These are phyloP conservation scores for Wickerhamomyces sp. DNA, from an alignment of 1,139 yeast species.

Conservation along the genomic window DNA sequence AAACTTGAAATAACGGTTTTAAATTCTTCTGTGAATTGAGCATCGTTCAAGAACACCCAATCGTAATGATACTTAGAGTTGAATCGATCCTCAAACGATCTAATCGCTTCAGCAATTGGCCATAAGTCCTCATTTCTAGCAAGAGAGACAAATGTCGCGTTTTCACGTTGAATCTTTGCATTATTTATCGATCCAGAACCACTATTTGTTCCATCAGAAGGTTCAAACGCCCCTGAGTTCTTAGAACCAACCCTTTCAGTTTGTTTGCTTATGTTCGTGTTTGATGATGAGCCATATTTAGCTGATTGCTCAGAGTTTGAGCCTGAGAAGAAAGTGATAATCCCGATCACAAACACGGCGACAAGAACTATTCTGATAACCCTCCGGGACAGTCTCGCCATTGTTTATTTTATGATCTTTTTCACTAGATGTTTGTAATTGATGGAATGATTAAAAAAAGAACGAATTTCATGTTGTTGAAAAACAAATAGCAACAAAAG, in stretches of 20 bases:
- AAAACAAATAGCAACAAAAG: no score
- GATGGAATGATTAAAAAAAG: no score
- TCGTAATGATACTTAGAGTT: conserved; percentile 62
- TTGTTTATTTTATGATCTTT: no score
- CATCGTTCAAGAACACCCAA: conserved; percentile 73
- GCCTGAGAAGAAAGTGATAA: conserved; percentile 32
- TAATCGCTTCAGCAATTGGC: conserved; percentile 54
- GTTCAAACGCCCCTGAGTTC: background rate
- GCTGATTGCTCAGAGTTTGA: conserved; percentile 11
- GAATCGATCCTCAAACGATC: conserved; percentile 67
- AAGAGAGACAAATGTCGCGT: conserved; percentile 70
- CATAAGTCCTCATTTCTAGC: conserved; percentile 68
- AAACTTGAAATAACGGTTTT: conserved; percentile 29
- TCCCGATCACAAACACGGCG: conserved; percentile 31
- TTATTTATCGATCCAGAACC: background rate
- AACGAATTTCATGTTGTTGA: no score
- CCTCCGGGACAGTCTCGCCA: conserved; percentile 18
- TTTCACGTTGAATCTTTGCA: conserved; percentile 30
- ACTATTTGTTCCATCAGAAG: conserved; percentile 1
- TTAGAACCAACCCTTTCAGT: background rate
- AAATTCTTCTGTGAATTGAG: conserved; percentile 43
- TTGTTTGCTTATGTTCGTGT: conserved; percentile 1
- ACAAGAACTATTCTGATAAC: conserved; percentile 27
- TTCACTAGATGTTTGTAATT: no score
- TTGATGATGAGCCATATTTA: conserved; percentile 5